Evolutionary conservation across 2,329 filamentous ascomycete species (phyloP), one percentile per base, ranked within the genome.

Genomic region (Pestalotiopsis sp.): DNA sequence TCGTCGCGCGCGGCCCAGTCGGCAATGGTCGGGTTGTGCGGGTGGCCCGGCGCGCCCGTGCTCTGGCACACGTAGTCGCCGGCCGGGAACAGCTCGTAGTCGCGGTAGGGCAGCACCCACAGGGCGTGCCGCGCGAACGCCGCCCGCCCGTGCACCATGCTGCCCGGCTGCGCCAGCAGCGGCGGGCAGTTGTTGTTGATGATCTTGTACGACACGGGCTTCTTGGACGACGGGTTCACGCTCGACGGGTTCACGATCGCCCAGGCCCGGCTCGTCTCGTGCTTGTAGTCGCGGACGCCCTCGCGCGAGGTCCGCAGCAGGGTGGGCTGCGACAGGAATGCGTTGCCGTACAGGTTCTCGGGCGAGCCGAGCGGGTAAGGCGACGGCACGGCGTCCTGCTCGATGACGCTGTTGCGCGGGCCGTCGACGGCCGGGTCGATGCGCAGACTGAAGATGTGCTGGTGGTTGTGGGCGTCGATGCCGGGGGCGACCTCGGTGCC

Each of bases 401-500:
- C 87, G 68, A 87, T 83, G 36, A 89, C 77, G 4, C 84, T 82
- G 57, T 81, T 71, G 45, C 36, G 14, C 0, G 64, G 64, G 2
- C 84, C 80, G 71, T 91, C 89, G 45, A 92, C 84, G 9, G 87
- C 87, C 0, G 90, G 90, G 72, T 93, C 90, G 64, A 93, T 87
- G 1, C 91, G 85, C 56, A 89, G 78, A 27, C 83, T 86, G 75
- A 93, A 92, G 59, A 93, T 84, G 78, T 93, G 91, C 76, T 93
- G 91, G 72, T 93, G 91, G 76, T 92, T 90, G 69, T 89, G 89
- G 0, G 91, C 91, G 1, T 92, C 79, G 0, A 90, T 87, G 0
- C 91, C 91, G 0, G 88, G 86, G 0, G 85, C 83, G 1, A 94
- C 90, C 0, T 91, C 82, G 67, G 87, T 92, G 25, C 89, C 90